These are phyloP conservation scores for Ceratonia siliqua DNA, from an alignment of 306 rosid genomes.

Conservation along the genomic window DNA sequence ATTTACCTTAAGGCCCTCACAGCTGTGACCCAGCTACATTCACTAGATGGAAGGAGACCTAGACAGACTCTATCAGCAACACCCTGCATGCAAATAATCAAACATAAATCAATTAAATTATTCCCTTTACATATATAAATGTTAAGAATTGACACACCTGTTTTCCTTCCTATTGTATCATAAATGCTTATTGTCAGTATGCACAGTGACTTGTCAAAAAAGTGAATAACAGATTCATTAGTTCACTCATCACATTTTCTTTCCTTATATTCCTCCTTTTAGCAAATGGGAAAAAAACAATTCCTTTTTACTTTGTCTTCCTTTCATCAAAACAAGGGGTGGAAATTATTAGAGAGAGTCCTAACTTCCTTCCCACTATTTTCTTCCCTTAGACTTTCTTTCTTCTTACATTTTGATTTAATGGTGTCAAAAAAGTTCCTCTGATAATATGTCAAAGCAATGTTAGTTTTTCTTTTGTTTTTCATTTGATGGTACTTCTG, in stretches of 20 bases:
- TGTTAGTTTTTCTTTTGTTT: neutral
- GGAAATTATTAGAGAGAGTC: neutral
- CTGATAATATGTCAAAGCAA: neutral
- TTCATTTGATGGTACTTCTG: neutral
- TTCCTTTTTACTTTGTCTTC: constrained; percentile 4
- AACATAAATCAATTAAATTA: neutral
- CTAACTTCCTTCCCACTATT: constrained; percentile 4
- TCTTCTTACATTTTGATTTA: neutral
- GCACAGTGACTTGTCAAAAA: constrained; percentile 6
- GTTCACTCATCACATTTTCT: constrained; percentile 2
- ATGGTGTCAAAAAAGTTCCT: neutral
- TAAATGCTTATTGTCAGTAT: neutral
- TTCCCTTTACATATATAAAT: constrained; percentile 4
- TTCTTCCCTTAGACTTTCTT: constrained; percentile 6
- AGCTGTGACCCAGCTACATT: constrained; percentile 84
- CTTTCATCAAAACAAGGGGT: constrained; percentile 11
- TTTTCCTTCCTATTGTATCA: neutral
- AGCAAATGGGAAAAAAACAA: constrained; percentile 1
- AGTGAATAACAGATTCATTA: constrained; percentile 1
- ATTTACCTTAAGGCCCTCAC: constrained; percentile 82
- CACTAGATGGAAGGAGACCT: constrained; percentile 93
- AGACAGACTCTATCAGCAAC: constrained; percentile 94
- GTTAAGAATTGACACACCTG: neutral
- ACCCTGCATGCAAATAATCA: constrained; percentile 49
- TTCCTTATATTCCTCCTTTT: neutral